phyloP scores from a whole-genome alignment of 805 yeast genomes.

The Nematodospora valgi region DNA sequence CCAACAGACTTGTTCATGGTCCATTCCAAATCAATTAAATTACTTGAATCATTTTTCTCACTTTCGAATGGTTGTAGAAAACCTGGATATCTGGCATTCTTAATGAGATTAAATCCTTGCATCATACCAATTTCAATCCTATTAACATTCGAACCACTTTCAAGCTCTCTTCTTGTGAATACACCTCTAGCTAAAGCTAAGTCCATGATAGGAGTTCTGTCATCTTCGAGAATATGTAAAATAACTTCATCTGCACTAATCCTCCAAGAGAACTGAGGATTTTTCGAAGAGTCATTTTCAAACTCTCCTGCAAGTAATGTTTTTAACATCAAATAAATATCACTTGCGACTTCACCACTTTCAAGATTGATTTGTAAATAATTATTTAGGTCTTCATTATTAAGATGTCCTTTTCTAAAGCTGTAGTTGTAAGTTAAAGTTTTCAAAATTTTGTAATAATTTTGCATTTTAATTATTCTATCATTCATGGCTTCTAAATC shows the following conservation, averaged over 20 bases:
- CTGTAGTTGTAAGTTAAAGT: constrained; percentile 44
- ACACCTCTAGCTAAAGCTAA: constrained; percentile 32
- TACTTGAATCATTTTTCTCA: constrained; percentile 8
- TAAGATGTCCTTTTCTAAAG: constrained; percentile 46
- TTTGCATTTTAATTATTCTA: constrained; percentile 49
- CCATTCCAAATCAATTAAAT: constrained; percentile 36
- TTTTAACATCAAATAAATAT: constrained; percentile 33
- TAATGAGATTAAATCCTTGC: constrained; percentile 35
- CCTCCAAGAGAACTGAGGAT: constrained; percentile 29
- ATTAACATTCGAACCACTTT: constrained; percentile 40
- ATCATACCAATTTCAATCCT: constrained; percentile 32
- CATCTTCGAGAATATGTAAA: constrained; percentile 40
- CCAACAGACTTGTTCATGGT: constrained; percentile 41
- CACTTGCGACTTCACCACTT: constrained; percentile 30
- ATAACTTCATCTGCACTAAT: constrained; percentile 39
- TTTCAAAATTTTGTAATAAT: constrained; percentile 39
- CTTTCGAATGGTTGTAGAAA: constrained; percentile 29
- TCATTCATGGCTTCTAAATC: constrained; percentile 49
- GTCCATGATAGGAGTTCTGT: constrained; percentile 37
- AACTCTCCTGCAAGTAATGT: constrained; percentile 35
- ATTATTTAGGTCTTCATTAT: constrained; percentile 47
- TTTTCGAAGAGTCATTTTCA: constrained; percentile 13
- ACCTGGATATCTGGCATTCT: constrained; percentile 27
- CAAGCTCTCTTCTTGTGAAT: constrained; percentile 31
- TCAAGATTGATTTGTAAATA: constrained; percentile 33